Conservation (phyloP, 257 asterid genomes). For the Forsythia viridissima region DNA sequence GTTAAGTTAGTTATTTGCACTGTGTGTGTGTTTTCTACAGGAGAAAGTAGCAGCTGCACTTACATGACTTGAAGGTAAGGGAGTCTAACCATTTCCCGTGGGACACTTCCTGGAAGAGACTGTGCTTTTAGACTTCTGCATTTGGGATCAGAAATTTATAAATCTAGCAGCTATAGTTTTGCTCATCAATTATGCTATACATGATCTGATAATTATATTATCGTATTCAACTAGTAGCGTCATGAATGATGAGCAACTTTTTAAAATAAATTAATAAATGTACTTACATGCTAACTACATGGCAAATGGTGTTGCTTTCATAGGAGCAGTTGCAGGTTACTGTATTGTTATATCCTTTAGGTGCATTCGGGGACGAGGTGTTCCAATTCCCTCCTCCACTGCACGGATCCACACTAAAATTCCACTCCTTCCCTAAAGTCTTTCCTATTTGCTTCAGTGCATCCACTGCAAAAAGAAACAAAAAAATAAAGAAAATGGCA, state of each 20-base stretch:
- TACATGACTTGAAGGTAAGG: slow-evolving; percentile 67
- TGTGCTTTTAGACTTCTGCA: slow-evolving; percentile 52
- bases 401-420: slow-evolving; percentile 64
- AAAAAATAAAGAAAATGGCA: too few species aligned
- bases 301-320: slow-evolving; percentile 43
- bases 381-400: slow-evolving; percentile 44
- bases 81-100: slow-evolving; percentile 51
- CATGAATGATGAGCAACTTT: too few species aligned
- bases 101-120: slow-evolving; percentile 51
- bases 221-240: too few species aligned
- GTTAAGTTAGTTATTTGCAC: slow-evolving; percentile 2
- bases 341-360: too few species aligned
- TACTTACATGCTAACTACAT: slow-evolving; percentile 57
- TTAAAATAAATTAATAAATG: too few species aligned
- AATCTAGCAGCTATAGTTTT: too few species aligned
- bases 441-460: slow-evolving; percentile 42
- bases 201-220: too few species aligned
- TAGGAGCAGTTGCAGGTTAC: slow-evolving; percentile 44
- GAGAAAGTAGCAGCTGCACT: background rate
- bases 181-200: too few species aligned
- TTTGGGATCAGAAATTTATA: background rate
- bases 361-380: too few species aligned
- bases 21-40: background rate
- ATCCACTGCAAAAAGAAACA: slow-evolving; percentile 31
- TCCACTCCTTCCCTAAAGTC: slow-evolving; percentile 54